Percentiles rank a stretch among this genome's conserved stretches.
phyloP scores from a whole-genome alignment of 371 early-diverging fungal species.

The Mortierella sp. region DNA sequence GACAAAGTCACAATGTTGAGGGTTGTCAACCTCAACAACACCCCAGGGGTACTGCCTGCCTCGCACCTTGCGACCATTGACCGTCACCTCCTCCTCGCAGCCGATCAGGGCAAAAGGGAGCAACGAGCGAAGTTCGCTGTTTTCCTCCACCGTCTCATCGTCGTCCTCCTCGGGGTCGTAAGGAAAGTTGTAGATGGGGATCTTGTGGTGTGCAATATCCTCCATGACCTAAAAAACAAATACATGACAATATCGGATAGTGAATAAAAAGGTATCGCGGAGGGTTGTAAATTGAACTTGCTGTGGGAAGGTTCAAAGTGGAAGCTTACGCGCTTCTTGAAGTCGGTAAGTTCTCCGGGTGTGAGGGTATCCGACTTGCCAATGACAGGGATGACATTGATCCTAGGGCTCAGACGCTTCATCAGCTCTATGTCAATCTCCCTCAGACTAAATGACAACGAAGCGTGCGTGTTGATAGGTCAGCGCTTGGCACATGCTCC shows the following conservation, averaged over 20 bases:
- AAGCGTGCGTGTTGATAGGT: neutral
- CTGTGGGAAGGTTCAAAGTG: neutral
- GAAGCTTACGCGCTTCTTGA: constrained; percentile 83
- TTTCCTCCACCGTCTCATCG: constrained; percentile 96
- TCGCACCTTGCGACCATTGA: constrained; percentile 86
- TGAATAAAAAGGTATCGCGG: constrained; percentile 5
- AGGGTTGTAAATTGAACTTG: neutral
- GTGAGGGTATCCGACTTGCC: constrained; percentile 87
- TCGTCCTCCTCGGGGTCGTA: constrained; percentile 86
- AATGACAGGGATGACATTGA: constrained; percentile 96
- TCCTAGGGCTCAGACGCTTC: constrained; percentile 91
- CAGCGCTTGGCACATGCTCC: neutral
- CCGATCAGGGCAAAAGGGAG: constrained; percentile 98
- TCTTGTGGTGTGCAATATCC: constrained; percentile 91
- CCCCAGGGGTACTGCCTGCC: constrained; percentile 99
- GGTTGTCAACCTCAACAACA: constrained; percentile 93
- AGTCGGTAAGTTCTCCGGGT: constrained; percentile 79
- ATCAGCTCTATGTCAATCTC: constrained; percentile 98
- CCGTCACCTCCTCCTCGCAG: constrained; percentile 90
- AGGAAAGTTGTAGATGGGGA: constrained; percentile 92
- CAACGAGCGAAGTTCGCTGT: constrained; percentile 91
- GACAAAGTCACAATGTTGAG: constrained; percentile 97
- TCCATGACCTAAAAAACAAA: constrained; percentile 81
- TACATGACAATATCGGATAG: neutral
- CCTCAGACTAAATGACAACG: constrained; percentile 74